Evolutionary conservation across 2,329 filamentous ascomycete genomes (phyloP).

Genomic region (Penicillium italicum): DNA sequence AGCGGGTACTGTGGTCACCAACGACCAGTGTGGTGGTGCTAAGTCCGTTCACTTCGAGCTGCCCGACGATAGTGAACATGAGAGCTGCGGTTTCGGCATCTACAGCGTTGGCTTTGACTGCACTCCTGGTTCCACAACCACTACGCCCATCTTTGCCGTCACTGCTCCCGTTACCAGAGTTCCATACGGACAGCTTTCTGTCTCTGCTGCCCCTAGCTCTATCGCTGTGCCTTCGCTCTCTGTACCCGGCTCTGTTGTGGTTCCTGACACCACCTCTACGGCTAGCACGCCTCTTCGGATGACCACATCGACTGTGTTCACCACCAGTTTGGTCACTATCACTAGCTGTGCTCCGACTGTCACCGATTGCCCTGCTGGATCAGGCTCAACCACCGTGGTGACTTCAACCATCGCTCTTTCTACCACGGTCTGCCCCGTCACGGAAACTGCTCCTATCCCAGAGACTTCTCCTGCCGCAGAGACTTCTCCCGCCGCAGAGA

Average conservation of each 20-base stretch:
- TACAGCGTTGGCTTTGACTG: conserved; percentile 30
- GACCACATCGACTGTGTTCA: conserved; percentile 40
- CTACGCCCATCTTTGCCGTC: background rate
- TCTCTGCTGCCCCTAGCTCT: conserved; percentile 21
- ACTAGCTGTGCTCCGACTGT: conserved; percentile 41
- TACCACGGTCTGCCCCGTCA: conserved; percentile 58
- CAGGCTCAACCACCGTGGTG: conserved; percentile 46
- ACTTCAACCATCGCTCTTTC: conserved; percentile 56
- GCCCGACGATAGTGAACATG: conserved; percentile 53
- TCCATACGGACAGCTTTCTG: conserved; percentile 16
- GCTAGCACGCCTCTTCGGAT: conserved; percentile 20
- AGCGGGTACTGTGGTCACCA: conserved; percentile 67
- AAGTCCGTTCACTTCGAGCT: conserved; percentile 69
- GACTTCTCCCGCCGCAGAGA: conserved; percentile 28
- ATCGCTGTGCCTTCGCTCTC: conserved; percentile 16
- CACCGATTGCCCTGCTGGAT: conserved; percentile 50
- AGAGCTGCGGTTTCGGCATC: conserved; percentile 65
- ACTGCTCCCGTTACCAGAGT: conserved; percentile 6
- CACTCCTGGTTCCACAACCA: conserved; percentile 20
- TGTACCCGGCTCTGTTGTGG: background rate
- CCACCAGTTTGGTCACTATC: conserved; percentile 37
- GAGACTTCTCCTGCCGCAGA: conserved; percentile 26
- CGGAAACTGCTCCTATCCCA: conserved; percentile 23
- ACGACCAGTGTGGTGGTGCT: conserved; percentile 90
- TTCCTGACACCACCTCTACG: conserved; percentile 9